Evolutionary conservation across 2,329 filamentous ascomycete species (phyloP).

Genomic region (Scedosporium aurantiacum): DNA sequence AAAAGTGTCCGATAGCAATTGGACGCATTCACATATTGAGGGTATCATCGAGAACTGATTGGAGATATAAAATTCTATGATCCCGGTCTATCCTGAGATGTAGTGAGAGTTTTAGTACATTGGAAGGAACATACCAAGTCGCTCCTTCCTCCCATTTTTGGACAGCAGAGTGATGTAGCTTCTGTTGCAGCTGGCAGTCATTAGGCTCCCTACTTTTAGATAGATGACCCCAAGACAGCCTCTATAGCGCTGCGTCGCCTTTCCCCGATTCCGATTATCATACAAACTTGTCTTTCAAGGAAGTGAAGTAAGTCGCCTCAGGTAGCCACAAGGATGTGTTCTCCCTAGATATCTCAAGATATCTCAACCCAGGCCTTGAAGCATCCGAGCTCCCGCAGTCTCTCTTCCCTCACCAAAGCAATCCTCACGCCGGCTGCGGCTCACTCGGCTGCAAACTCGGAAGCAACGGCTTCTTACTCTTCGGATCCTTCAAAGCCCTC

Average conservation of each 20-base stretch:
- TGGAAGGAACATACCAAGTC: background rate
- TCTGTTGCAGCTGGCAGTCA: background rate
- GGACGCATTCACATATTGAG: background rate
- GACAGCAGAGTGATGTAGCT: background rate
- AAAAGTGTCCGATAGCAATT: too few relatives aligned
- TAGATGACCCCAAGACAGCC: too few relatives aligned
- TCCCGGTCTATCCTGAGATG: background rate
- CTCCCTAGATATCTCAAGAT: background rate
- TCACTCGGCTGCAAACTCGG: conserved; percentile 21
- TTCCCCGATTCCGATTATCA: background rate
- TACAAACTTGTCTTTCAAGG: background rate
- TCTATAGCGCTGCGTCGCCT: too few relatives aligned
- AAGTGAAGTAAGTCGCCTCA: background rate
- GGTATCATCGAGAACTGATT: background rate
- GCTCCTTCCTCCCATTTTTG: background rate
- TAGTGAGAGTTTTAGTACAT: background rate
- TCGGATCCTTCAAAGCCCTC: conserved; percentile 40
- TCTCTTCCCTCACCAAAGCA: background rate
- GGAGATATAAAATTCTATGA: conserved; percentile 2
- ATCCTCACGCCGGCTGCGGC: background rate
- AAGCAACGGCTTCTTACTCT: conserved; percentile 43
- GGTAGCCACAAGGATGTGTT: background rate
- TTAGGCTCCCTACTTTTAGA: too few relatives aligned
- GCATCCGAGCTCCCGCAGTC: background rate
- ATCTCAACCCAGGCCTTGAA: background rate